Base-by-base conservation (phyloP, 345 rosid species). In the Litchi chinensis region DNA sequence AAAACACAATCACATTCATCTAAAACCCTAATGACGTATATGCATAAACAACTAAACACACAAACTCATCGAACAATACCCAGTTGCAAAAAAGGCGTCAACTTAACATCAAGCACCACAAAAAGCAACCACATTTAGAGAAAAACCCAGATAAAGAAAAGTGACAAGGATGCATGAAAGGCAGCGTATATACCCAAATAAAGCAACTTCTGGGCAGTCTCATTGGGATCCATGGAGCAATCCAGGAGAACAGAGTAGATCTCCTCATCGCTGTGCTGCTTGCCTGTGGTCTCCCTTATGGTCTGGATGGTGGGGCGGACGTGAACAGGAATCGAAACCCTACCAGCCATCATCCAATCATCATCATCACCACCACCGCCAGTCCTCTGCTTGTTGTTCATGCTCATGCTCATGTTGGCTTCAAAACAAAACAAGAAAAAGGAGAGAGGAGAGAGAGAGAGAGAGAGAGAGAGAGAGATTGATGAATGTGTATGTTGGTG, bases 231-330 rank as follows among this genome's bases (percentile, higher is more conserved):
- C 91, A 89, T 87, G 68, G 80, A 80, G 70, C 87, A 87, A 48
- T 93, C 98, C 68, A 80, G 87, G 76, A 93, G 96, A 79, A 86
- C 88, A 52, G 90, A 75, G 77, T 87, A 91, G 85, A 93, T 91
- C 83, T 93, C 98, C 66, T 90, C 89, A 84, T 95, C 98, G 80
- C 91, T 88, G 89, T 93, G 95, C 77, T 87, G 89, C 85, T 87
- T 89, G 6, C 94, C 97, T 5, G 95, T 88, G 60, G 88, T 85
- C 82, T 95, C 98, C 41, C 92, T 88, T 21, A 95, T 95, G 79
- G 82, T 85, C 74, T 90, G 92, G 73, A 95, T 89, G 26, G 87
- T 91, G 71, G 80, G 64, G 50, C 85, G 84, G 73, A 86, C 85
- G 79, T 86, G 81, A 44, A 82, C 87, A 16, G 93, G 91, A 82